phyloP scores from a whole-genome alignment of 164 flowering plant species.

The Brasenia schreberi region DNA sequence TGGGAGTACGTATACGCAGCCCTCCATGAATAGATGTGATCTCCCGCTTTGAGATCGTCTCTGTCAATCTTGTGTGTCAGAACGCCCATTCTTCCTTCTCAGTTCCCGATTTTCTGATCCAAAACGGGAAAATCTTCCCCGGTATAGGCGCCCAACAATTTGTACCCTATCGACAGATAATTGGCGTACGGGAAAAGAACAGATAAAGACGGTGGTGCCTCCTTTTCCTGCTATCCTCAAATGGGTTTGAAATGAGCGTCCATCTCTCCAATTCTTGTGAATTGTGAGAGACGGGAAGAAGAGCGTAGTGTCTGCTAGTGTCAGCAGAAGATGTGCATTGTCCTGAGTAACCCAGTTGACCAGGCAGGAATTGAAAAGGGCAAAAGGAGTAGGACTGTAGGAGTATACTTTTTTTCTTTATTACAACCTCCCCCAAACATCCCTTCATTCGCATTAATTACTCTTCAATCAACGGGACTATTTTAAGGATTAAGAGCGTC shows the following conservation, averaged over 20 bases:
- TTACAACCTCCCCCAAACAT: not conserved
- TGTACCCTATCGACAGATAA: not conserved
- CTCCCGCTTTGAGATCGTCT: constrained; percentile 64
- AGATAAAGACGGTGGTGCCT: not conserved
- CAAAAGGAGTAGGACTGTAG: not conserved
- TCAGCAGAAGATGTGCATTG: not conserved
- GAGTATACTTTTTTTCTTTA: not conserved
- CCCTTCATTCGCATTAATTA: not conserved
- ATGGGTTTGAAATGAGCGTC: not conserved
- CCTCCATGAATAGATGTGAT: constrained; percentile 93
- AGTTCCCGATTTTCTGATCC: not conserved
- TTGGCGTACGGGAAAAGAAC: not conserved
- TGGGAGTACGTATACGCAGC: constrained; percentile 88
- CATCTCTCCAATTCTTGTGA: not conserved
- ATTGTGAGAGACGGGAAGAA: not conserved
- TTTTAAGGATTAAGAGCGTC: too few relatives aligned
- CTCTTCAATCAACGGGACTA: too few relatives aligned
- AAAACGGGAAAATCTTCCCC: not conserved
- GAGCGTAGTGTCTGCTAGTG: not conserved
- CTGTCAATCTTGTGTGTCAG: constrained; percentile 67
- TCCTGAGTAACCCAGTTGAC: not conserved
- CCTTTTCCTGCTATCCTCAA: not conserved
- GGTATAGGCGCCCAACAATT: not conserved
- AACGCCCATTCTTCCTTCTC: constrained; percentile 49
- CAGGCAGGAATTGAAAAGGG: not conserved